phyloP scores from a whole-genome alignment of 805 yeast genomes.

The Monosporozyma aquatica region DNA sequence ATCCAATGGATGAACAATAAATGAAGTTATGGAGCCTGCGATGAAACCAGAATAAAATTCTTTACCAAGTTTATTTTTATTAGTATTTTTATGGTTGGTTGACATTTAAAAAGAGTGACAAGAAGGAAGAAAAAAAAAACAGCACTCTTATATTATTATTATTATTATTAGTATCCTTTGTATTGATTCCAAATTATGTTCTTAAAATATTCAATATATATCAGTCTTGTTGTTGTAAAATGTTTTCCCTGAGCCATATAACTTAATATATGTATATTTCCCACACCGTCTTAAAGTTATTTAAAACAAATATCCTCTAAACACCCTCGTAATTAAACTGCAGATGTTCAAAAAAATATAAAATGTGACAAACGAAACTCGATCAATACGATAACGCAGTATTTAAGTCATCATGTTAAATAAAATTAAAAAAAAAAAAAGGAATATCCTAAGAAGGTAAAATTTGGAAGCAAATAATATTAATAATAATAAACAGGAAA shows the following conservation, averaged over 20 bases:
- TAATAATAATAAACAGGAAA: too few species aligned
- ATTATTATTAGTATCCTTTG: too few species aligned
- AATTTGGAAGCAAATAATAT: background rate
- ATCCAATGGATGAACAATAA: conserved; percentile 84
- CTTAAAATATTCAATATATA: too few species aligned
- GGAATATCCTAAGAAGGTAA: background rate
- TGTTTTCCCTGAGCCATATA: conserved; percentile 1
- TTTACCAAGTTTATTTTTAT: conserved; percentile 29
- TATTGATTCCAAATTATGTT: too few species aligned
- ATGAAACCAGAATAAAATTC: conserved; percentile 64
- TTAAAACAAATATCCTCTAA: too few species aligned
- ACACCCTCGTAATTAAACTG: conserved; percentile 9
- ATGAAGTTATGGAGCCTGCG: conserved; percentile 76
- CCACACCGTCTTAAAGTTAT: too few species aligned
- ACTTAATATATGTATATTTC: too few species aligned
- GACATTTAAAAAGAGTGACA: too few species aligned
- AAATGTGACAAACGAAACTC: background rate
- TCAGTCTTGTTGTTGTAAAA: conserved; percentile 1
- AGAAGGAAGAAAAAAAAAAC: too few species aligned
- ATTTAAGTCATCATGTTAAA: conserved; percentile 15
- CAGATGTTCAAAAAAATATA: too few species aligned
- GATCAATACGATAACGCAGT: conserved; percentile 33
- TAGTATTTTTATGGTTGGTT: too few species aligned
- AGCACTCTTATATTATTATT: too few species aligned
- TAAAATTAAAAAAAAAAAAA: background rate